Evolutionary conservation across 78 protist genomes (phyloP).

Genomic region (Cavenderia fasciculata): DNA sequence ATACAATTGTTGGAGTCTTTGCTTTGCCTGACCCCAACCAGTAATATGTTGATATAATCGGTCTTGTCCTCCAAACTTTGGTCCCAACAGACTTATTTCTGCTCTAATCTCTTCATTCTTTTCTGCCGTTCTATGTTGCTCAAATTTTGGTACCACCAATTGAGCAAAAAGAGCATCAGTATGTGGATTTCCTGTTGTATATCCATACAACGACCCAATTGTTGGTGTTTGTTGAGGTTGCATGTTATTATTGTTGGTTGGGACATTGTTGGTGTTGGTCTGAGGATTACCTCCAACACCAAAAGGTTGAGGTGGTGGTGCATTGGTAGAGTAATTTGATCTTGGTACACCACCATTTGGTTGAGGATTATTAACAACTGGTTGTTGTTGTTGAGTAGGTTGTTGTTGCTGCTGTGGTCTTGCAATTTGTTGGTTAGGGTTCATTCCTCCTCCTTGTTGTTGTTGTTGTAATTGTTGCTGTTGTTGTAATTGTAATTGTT

Average conservation of each 20-base stretch:
- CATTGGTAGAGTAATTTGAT: background rate
- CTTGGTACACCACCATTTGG: background rate
- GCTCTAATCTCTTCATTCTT: too few species aligned
- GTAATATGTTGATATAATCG: too few species aligned
- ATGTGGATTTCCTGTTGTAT: too few species aligned
- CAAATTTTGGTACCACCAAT: too few species aligned
- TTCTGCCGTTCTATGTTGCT: too few species aligned
- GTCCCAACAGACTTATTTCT: too few species aligned
- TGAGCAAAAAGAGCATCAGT: too few species aligned
- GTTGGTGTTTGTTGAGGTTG: constrained; percentile 39
- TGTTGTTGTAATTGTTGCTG: background rate
- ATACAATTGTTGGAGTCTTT: too few species aligned
- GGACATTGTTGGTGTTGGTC: background rate
- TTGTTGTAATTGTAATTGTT: background rate
- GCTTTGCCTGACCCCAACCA: too few species aligned
- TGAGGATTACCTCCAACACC: background rate
- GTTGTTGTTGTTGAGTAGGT: background rate
- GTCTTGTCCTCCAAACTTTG: too few species aligned
- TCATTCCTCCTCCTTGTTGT: background rate
- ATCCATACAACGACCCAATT: too few species aligned
- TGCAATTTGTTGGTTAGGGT: background rate
- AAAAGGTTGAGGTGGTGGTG: background rate
- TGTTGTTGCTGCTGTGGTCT: background rate
- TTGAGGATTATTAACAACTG: too few species aligned
- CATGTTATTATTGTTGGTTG: background rate